Conservation (phyloP, 2,329 filamentous ascomycete genomes). For the Epichloe coenophiala region DNA sequence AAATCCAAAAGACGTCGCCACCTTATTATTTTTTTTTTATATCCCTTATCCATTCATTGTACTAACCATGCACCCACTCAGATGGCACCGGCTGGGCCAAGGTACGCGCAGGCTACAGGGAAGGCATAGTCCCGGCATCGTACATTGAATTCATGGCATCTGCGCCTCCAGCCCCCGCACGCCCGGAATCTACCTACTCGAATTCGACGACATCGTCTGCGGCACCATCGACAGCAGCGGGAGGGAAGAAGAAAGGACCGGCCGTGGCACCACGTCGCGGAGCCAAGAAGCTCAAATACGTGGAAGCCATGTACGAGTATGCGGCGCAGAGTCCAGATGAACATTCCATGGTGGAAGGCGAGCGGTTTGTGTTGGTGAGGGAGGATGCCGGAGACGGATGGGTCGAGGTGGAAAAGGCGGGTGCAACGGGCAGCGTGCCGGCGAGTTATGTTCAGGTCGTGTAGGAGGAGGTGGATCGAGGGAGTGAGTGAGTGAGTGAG, state of each 20-base stretch:
- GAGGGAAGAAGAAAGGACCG: conserved; percentile 72
- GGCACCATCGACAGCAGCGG: conserved; percentile 15
- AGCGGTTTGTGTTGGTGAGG: conserved; percentile 79
- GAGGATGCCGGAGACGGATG: conserved; percentile 87
- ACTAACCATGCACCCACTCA: conserved; percentile 20
- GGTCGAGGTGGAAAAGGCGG: conserved; percentile 91
- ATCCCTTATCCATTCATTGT: background rate
- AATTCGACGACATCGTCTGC: conserved; percentile 40
- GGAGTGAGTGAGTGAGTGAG: background rate
- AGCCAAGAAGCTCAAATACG: conserved; percentile 87
- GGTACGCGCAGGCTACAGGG: conserved; percentile 58
- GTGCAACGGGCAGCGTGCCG: conserved; percentile 75
- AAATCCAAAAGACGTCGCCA: no score
- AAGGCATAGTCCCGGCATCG: conserved; percentile 75
- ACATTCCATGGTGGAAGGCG: conserved; percentile 81
- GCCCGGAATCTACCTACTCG: conserved; percentile 65
- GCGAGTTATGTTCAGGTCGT: conserved; percentile 82
- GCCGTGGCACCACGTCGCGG: conserved; percentile 82
- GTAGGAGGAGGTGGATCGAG: conserved; percentile 20
- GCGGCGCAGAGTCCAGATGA: conserved; percentile 73
- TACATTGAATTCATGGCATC: conserved; percentile 60
- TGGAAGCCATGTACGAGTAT: conserved; percentile 89
- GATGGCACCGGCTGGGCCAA: conserved; percentile 89
- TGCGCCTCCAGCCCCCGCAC: conserved; percentile 31
- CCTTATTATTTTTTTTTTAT: background rate